Evolutionary conservation across 345 rosid genomes (phyloP).

Genomic region (Alliaria petiolata): DNA sequence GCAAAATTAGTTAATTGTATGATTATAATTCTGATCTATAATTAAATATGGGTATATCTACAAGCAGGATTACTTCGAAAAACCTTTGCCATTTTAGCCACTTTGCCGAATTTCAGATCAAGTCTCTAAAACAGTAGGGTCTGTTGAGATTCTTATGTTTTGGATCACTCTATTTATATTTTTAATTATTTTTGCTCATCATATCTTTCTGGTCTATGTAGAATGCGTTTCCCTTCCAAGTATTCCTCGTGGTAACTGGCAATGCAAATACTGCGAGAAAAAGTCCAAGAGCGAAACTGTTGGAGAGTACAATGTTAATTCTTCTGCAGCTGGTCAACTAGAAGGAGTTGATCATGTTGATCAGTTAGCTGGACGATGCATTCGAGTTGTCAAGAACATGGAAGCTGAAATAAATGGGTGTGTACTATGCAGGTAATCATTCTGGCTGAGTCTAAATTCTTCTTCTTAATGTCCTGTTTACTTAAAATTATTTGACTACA

Average conservation of each 20-base stretch:
- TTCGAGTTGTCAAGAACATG: constrained; percentile 75
- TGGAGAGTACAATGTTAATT: constrained; percentile 60
- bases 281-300: constrained; percentile 57
- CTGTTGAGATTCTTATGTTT: constrained; percentile 13
- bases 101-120: background rate
- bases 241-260: constrained; percentile 85
- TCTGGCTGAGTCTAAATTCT: constrained; percentile 6
- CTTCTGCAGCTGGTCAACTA: constrained; percentile 80
- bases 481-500: background rate
- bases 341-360: constrained; percentile 77
- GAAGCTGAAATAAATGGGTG: constrained; percentile 87
- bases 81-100: background rate
- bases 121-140: constrained; percentile 6
- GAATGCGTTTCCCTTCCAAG: constrained; percentile 72
- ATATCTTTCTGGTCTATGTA: constrained; percentile 37
- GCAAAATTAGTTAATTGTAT: background rate
- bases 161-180: constrained; percentile 7
- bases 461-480: background rate
- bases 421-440: constrained; percentile 74
- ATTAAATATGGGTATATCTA: background rate
- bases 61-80: constrained; percentile 6
- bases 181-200: background rate
- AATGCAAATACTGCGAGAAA: constrained; percentile 79
- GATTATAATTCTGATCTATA: background rate
- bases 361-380: constrained; percentile 78